Base-by-base conservation (phyloP, 495 filamentous ascomycete species). In the Xylaria scruposa region DNA sequence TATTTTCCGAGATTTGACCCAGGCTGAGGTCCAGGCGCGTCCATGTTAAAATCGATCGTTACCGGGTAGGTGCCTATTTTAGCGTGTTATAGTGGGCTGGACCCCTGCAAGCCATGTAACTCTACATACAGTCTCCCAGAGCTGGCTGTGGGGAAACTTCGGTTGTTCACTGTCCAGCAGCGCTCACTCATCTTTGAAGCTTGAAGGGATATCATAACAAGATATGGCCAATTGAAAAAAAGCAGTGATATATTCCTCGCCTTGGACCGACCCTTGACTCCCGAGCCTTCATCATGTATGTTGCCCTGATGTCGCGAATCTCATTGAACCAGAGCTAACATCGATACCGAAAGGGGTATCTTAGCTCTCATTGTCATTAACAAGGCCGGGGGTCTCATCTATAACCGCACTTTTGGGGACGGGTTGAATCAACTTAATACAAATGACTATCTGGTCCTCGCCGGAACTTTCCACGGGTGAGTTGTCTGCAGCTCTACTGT, bases 361-460 rank as follows among this genome's bases (percentile, higher is more conserved):
- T 94, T 95, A 83, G 91, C 93, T 64, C 90, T 99, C 70, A 92
- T 98, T 73, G 93, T 99, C 75, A 97, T 99, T 84, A 98, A 97
- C 85, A 98, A 98, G 86, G 94, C 96, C 62, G 96, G 96, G 53
- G 96, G 96, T 71, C 87, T 99, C 70, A 92, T 98, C 81, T 99
- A 97, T 84, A 94, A 97, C 82, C 92, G 93, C 64, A 92, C 94
- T 75, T 98, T 98, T 84, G 90, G 94, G 76, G 88, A 90, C 60
- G 87, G 90, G 33, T 85, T 98, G 73, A 91, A 90, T 81, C 95
- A 95, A 78, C 89, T 98, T 75, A 92, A 88, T 62, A 93, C 92
- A 66, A 99, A 99, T 77, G 97, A 98, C 84, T 94, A 94, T 78
- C 91, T 99, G 4, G 94, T 98, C 68, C 91, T 99, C n/a, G 96